Evolutionary conservation across 2,329 filamentous ascomycete species (phyloP).

Genomic region (Chrysoporthe cubensis): DNA sequence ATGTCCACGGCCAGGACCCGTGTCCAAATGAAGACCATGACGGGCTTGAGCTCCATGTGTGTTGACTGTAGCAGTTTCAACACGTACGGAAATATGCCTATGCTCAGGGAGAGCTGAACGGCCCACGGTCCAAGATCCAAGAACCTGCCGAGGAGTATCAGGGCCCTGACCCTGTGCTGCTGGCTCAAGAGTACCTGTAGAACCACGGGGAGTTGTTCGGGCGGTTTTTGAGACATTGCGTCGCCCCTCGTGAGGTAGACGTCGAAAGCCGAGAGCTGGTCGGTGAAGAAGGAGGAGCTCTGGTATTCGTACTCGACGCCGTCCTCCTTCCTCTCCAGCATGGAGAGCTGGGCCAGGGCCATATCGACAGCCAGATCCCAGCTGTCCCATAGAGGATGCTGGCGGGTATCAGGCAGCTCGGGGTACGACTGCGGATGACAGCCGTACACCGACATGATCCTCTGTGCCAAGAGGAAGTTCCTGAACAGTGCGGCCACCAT

Average conservation of each 20-base stretch:
- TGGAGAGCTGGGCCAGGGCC: conserved; percentile 86
- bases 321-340: conserved; percentile 79
- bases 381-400: conserved; percentile 94
- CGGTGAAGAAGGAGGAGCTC: conserved; percentile 94
- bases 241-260: conserved; percentile 85
- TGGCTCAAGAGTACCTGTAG: conserved; percentile 95
- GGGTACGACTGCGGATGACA: conserved; percentile 94
- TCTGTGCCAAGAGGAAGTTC: conserved; percentile 92
- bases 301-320: conserved; percentile 86
- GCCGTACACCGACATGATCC: conserved; percentile 95
- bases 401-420: conserved; percentile 88
- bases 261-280: conserved; percentile 96
- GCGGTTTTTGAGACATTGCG: conserved; percentile 81
- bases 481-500: conserved; percentile 99
- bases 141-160: conserved; percentile 91
- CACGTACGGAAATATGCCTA: conserved; percentile 99
- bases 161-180: conserved; percentile 85
- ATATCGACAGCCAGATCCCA: conserved; percentile 98
- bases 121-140: conserved; percentile 96
- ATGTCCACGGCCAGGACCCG: conserved; percentile 93
- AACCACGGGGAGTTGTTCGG: conserved; percentile 94
- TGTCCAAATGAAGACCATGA: conserved; percentile 99
- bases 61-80: conserved; percentile 94
- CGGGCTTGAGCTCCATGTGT: conserved; percentile 90
- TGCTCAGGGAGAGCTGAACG: conserved; percentile 95